Conservation (phyloP, 2,329 filamentous ascomycete species). For the Westerdykella aurantiaca region DNA sequence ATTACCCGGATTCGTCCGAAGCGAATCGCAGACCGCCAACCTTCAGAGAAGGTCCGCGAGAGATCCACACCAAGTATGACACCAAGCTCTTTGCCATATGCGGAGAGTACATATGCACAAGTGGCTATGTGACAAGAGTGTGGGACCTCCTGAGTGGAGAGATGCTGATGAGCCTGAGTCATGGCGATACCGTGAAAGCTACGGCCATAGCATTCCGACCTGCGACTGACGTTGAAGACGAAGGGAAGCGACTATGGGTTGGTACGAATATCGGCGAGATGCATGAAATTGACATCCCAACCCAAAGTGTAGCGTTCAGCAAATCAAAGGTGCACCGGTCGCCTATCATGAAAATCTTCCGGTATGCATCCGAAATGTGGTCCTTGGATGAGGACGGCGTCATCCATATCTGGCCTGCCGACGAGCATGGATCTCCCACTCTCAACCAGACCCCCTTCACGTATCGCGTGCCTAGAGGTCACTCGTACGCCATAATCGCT, state of each 20-base stretch:
- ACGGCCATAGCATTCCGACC: conserved; percentile 83
- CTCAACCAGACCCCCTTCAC: conserved; percentile 68
- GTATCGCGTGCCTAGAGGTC: conserved; percentile 72
- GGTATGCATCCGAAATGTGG: conserved; percentile 87
- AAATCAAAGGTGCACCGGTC: conserved; percentile 69
- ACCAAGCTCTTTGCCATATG: conserved; percentile 81
- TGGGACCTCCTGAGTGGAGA: conserved; percentile 85
- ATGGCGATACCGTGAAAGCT: conserved; percentile 79
- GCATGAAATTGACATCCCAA: conserved; percentile 76
- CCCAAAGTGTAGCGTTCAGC: conserved; percentile 62
- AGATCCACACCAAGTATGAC: conserved; percentile 81
- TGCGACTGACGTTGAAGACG: conserved; percentile 66
- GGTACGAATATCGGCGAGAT: conserved; percentile 85
- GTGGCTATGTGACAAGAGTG: conserved; percentile 77
- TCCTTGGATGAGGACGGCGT: conserved; percentile 85
- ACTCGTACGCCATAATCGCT: conserved; percentile 85
- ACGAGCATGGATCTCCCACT: conserved; percentile 67
- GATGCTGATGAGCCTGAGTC: conserved; percentile 70
- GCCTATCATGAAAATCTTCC: conserved; percentile 78
- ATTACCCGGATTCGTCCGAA: conserved; percentile 78
- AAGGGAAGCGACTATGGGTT: conserved; percentile 80
- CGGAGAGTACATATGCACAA: conserved; percentile 80
- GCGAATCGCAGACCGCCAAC: conserved; percentile 78
- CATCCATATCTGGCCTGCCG: conserved; percentile 79
- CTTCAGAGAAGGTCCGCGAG: conserved; percentile 63